phyloP scores from a whole-genome alignment of 2,329 filamentous ascomycete genomes.

The Pestalotiopsis fici region DNA sequence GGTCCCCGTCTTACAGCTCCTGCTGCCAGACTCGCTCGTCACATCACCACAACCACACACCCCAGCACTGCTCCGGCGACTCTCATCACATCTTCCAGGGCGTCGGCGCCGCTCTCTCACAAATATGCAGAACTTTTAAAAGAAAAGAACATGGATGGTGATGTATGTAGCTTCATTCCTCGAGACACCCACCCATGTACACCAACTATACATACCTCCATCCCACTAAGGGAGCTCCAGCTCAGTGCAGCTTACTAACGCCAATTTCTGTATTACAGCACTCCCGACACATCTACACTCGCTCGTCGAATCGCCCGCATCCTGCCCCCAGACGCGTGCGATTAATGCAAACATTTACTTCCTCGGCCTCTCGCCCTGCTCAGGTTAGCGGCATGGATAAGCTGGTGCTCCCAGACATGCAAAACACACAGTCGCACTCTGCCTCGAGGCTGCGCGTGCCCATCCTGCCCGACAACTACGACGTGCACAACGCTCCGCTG shows the following conservation, averaged over 20 bases:
- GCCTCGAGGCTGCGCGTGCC: constrained; percentile 54
- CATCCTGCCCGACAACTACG: constrained; percentile 61
- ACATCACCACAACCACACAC: constrained; percentile 27
- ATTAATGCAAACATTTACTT: constrained; percentile 65
- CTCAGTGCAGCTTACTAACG: constrained; percentile 21
- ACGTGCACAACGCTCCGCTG: constrained; percentile 43
- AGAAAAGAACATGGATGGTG: constrained; percentile 31
- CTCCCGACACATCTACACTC: constrained; percentile 30
- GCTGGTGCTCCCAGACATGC: constrained; percentile 50
- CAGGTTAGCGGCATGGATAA: constrained; percentile 45
- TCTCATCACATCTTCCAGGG: constrained; percentile 27
- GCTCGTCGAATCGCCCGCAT: constrained; percentile 33
- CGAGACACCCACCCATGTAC: not conserved
- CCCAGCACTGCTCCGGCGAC: constrained; percentile 22
- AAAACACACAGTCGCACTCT: constrained; percentile 26
- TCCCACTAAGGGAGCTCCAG: not conserved
- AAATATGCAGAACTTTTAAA: constrained; percentile 36
- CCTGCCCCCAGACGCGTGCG: constrained; percentile 48
- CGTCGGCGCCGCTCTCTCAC: constrained; percentile 26
- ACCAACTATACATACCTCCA: not conserved
- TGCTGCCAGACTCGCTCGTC: constrained; percentile 27
- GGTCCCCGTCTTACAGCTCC: constrained; percentile 31
- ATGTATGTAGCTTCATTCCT: constrained; percentile 23
- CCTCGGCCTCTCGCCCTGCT: constrained; percentile 41
- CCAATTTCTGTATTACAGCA: constrained; percentile 20